Conservation (phyloP, 495 filamentous ascomycete species). For the Niebla homalea region DNA sequence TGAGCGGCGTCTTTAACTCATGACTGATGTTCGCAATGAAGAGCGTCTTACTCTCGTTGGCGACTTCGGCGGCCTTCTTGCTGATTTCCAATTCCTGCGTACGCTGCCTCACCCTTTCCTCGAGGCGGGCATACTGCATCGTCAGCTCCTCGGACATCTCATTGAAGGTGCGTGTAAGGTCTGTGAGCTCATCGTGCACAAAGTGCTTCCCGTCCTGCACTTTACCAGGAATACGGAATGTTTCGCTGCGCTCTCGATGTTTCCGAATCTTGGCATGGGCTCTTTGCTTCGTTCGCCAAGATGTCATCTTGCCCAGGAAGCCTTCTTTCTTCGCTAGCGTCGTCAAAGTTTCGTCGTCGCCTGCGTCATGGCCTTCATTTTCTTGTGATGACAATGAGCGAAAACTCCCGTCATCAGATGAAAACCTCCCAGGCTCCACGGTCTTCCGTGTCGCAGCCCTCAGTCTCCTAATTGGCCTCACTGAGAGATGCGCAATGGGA, state of each 20-base stretch:
- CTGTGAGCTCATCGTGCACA: conserved; percentile 76
- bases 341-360: conserved; percentile 3
- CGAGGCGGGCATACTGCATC: conserved; percentile 70
- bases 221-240: conserved; percentile 71
- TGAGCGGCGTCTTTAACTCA: conserved; percentile 83
- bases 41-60: conserved; percentile 86
- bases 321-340: conserved; percentile 31
- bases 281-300: conserved; percentile 15
- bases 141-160: conserved; percentile 85
- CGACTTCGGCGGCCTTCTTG: conserved; percentile 81
- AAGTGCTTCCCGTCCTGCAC: conserved; percentile 62
- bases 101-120: conserved; percentile 70
- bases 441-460: conserved; percentile 68
- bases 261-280: conserved; percentile 3
- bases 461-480: conserved; percentile 64
- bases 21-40: conserved; percentile 96
- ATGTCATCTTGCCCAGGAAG: conserved; percentile 21
- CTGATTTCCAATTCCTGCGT: conserved; percentile 76
- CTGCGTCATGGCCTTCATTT: conserved; percentile 17
- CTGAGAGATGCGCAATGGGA: conserved; percentile 65
- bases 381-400: conserved; percentile 23
- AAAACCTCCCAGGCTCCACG: conserved; percentile 41
- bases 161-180: conserved; percentile 78
- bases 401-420: conserved; percentile 21
- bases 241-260: conserved; percentile 34